Conservation (phyloP, 352 stramenopile species). For the Nothophytophthora sp. region DNA sequence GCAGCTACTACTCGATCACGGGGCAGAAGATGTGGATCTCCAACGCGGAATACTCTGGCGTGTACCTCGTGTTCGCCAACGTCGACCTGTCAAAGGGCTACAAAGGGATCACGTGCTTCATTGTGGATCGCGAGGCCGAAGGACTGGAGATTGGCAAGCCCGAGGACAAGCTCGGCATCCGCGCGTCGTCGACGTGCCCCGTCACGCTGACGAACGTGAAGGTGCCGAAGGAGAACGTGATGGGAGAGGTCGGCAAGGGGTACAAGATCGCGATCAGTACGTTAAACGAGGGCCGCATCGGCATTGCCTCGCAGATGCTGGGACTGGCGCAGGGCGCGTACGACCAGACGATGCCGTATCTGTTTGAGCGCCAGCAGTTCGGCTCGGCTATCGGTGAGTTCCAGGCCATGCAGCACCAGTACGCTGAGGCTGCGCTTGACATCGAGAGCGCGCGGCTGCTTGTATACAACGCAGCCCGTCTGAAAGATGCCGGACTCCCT, state of each 20-base stretch:
- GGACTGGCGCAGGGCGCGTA: slow-evolving; percentile 96
- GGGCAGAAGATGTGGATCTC: slow-evolving; percentile 99
- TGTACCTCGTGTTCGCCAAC: slow-evolving; percentile 98
- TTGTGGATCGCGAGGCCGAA: slow-evolving; percentile 94
- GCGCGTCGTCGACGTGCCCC: slow-evolving; percentile 95
- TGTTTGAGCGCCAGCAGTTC: slow-evolving; percentile 96
- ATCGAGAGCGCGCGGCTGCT: slow-evolving; percentile 94
- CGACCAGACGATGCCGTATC: slow-evolving; percentile 95
- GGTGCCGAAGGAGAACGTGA: slow-evolving; percentile 92
- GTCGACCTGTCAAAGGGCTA: slow-evolving; percentile 92
- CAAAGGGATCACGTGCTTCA: slow-evolving; percentile 98
- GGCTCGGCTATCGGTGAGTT: slow-evolving; percentile 94
- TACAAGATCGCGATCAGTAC: slow-evolving; percentile 99
- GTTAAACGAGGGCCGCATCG: slow-evolving; percentile 96
- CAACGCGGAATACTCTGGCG: slow-evolving; percentile 94
- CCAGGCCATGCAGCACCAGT: slow-evolving; percentile 97
- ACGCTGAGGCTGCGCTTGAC: slow-evolving; percentile 94
- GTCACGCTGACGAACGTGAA: slow-evolving; percentile 95
- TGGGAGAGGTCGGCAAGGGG: slow-evolving; percentile 93
- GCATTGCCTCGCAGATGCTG: slow-evolving; percentile 98
- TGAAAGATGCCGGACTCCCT: slow-evolving; percentile 93
- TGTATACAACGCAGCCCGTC: slow-evolving; percentile 94
- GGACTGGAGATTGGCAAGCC: slow-evolving; percentile 93
- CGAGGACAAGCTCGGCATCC: slow-evolving; percentile 97
- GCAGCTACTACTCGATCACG: slow-evolving; percentile 95